Base-by-base conservation (phyloP, 192 early-diverging fungal species). In the Backusella tarrabulga region DNA sequence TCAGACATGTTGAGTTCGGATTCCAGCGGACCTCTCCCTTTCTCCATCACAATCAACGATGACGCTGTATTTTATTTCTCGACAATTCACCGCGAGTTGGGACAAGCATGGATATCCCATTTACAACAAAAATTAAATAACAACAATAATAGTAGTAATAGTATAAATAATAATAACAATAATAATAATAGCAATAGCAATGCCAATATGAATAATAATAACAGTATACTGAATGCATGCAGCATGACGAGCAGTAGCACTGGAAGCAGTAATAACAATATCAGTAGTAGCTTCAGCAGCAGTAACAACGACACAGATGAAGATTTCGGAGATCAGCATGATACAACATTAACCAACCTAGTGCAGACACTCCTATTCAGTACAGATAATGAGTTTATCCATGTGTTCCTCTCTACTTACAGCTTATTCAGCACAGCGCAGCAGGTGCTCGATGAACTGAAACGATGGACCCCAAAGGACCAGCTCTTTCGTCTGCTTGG, bases 321-420 rank as follows among this genome's bases (percentile, higher is more conserved):
- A 6, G 29, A 29, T 29, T 1, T 11, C 29, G 42, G 60, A 34
- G 42, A 70, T 56, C 52, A 79, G 75, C 63, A 88, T 84, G 67
- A 82, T 12, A 68, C 63, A 34, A 87, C 89, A 6, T 81, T 92
- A 11, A 86, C 92, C 23, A 89, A 92, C 46, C 90, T 92, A 70
- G 66, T 94, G 21, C 88, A 89, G 60, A 63, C 56, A 63, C 56
- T 63, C 56, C 21, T 63, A 63, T 63, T 29, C 3, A 63, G 23
- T 4, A 63, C 56, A 63, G 56, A 63, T 23, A 41, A 71, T 36
- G 80, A 82, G 9, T 82, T 81, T 26, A 44, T 83, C 15, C 67
- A 74, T 35, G 75, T 81, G 8, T 85, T 88, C 68, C 79, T 83
- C 7, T 42, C 83, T 14, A 86, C 83, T 0, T 88, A 84, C 67